These are phyloP conservation scores for Flaveria ramosissima DNA, from an alignment of 129 eudicot genomes.

Conservation along the genomic window DNA sequence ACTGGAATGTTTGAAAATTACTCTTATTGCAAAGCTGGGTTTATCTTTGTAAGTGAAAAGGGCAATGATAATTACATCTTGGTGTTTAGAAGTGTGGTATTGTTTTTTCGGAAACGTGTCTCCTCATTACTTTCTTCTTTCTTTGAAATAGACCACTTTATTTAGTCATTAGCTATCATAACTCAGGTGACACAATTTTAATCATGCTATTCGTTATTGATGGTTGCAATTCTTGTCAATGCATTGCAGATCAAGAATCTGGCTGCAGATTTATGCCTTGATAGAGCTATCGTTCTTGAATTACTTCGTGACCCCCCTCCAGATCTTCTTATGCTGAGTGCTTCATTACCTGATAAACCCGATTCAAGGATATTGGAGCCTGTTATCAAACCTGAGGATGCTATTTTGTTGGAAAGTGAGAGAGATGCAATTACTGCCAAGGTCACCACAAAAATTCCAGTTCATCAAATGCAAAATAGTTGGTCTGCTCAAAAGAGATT, in stretches of 20 bases:
- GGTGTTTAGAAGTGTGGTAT: neutral
- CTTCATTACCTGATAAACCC: conserved; percentile 81
- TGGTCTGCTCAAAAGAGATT: conserved; percentile 89
- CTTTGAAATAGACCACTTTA: neutral
- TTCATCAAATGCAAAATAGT: conserved; percentile 73
- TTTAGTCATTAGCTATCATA: conserved; percentile 4
- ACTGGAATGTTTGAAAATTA: neutral
- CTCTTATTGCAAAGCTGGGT: neutral
- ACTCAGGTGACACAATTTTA: neutral
- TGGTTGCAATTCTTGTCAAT: conserved; percentile 21
- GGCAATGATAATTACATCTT: neutral
- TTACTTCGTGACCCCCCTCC: conserved; percentile 99
- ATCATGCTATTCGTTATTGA: neutral
- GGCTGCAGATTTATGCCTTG: conserved; percentile 85
- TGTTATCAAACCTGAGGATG: conserved; percentile 36
- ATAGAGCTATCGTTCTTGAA: conserved; percentile 85
- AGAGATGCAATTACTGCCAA: conserved; percentile 35
- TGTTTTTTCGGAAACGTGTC: neutral
- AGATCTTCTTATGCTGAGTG: conserved; percentile 80
- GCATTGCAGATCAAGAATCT: conserved; percentile 85
- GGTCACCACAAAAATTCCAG: conserved; percentile 55
- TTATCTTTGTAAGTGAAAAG: neutral
- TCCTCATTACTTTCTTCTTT: neutral
- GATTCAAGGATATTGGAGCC: conserved; percentile 44
- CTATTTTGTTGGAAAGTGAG: conserved; percentile 40